phyloP scores from a whole-genome alignment of 2,329 filamentous ascomycete species.

The Corynespora cassiicola region DNA sequence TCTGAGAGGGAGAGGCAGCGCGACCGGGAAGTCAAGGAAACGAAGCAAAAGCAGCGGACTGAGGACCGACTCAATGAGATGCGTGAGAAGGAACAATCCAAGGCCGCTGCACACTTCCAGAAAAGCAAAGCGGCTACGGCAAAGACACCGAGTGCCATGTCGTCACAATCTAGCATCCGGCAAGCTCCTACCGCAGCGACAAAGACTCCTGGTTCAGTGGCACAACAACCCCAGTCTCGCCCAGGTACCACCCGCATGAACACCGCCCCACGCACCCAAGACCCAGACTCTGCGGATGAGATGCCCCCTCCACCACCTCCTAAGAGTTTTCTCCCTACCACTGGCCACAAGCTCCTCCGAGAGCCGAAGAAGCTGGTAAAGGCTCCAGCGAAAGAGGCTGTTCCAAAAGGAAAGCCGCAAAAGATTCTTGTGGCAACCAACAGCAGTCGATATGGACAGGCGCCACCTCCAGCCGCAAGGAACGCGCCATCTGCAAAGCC shows the following conservation, averaged over 20 bases:
- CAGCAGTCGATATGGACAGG: conserved; percentile 54
- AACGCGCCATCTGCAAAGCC: conserved; percentile 43
- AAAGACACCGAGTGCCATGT: conserved; percentile 60
- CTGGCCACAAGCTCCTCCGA: conserved; percentile 52
- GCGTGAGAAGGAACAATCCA: conserved; percentile 73
- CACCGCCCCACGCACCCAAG: conserved; percentile 38
- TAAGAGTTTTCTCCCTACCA: conserved; percentile 57
- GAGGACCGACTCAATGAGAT: conserved; percentile 71
- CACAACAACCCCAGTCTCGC: conserved; percentile 37
- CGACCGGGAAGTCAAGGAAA: conserved; percentile 64
- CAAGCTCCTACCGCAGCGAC: conserved; percentile 22
- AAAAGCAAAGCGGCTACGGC: conserved; percentile 40
- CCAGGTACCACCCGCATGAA: conserved; percentile 33
- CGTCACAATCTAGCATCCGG: conserved; percentile 39
- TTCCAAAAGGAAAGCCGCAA: conserved; percentile 62
- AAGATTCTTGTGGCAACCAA: conserved; percentile 66
- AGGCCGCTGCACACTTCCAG: conserved; percentile 59
- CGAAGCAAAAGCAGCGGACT: conserved; percentile 67
- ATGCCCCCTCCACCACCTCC: conserved; percentile 69
- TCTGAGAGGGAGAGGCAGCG: conserved; percentile 65
- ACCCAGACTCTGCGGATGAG: conserved; percentile 54
- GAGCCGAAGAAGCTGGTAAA: conserved; percentile 61
- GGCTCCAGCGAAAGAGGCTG: conserved; percentile 62
- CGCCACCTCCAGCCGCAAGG: conserved; percentile 62
- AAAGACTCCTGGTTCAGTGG: conserved; percentile 57